phyloP scores from a whole-genome alignment of 2,329 filamentous ascomycete genomes.

The Apiospora hydei region DNA sequence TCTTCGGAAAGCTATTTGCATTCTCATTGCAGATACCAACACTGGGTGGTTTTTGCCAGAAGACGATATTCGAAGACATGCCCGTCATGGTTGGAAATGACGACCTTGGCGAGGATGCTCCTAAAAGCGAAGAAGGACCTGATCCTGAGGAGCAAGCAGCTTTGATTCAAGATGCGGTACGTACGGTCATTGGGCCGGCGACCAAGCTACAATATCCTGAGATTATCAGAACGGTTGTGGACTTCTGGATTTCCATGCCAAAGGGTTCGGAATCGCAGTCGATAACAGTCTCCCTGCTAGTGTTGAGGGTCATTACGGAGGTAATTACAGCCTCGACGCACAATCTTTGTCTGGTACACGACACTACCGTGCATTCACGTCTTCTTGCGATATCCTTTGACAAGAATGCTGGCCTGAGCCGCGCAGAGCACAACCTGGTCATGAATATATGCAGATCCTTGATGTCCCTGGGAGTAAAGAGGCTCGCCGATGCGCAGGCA shows the following conservation, averaged over 20 bases:
- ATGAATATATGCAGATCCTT: constrained; percentile 73
- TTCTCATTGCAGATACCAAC: constrained; percentile 83
- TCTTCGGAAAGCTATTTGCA: constrained; percentile 83
- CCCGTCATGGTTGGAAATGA: constrained; percentile 34
- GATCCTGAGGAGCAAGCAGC: constrained; percentile 36
- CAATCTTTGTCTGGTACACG: constrained; percentile 76
- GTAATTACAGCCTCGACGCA: constrained; percentile 68
- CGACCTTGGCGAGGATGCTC: constrained; percentile 33
- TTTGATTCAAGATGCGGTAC: constrained; percentile 48
- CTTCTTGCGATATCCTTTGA: constrained; percentile 70
- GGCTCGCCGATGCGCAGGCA: constrained; percentile 82
- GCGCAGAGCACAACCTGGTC: constrained; percentile 65
- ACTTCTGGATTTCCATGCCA: constrained; percentile 70
- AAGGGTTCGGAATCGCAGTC: constrained; percentile 55
- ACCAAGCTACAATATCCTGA: constrained; percentile 66
- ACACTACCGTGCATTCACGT: constrained; percentile 72
- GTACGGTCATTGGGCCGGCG: constrained; percentile 57
- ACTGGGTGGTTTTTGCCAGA: constrained; percentile 72
- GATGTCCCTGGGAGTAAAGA: constrained; percentile 78
- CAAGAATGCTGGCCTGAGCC: constrained; percentile 55
- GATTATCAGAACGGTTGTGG: constrained; percentile 67
- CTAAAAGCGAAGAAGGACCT: constrained; percentile 32
- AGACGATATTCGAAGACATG: constrained; percentile 38
- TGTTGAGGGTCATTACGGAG: constrained; percentile 69
- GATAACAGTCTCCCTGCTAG: constrained; percentile 58